Conservation (phyloP, 176 grass and related monocot genomes). For the Aegilops speltoides region DNA sequence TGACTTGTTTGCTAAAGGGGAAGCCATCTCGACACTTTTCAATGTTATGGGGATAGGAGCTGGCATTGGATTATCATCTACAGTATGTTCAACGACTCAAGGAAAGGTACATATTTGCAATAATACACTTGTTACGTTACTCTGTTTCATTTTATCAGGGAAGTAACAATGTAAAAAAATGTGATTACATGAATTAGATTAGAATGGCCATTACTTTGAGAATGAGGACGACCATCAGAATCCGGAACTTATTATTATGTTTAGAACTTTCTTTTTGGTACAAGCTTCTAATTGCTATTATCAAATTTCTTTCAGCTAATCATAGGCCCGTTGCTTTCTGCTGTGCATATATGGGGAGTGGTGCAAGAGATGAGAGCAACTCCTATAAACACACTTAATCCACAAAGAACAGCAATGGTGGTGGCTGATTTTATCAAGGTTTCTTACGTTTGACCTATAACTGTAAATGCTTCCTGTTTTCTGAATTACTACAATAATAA, state of each 20-base stretch:
- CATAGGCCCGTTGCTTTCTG: conserved; percentile 77
- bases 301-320: conserved; percentile 65
- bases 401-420: conserved; percentile 85
- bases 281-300: conserved; percentile 1
- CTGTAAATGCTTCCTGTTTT: neutral
- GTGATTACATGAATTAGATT: neutral
- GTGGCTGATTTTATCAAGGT: conserved; percentile 90
- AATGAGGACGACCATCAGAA: neutral
- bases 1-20: conserved; percentile 96
- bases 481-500: neutral
- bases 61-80: conserved; percentile 89
- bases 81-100: conserved; percentile 85
- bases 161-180: neutral
- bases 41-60: conserved; percentile 85
- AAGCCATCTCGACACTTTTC: conserved; percentile 94
- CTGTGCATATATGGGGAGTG: conserved; percentile 82
- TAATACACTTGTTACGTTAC: neutral
- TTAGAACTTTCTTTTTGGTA: neutral
- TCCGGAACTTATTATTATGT: neutral
- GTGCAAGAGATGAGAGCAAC: conserved; percentile 89
- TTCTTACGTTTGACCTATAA: conserved; percentile 9
- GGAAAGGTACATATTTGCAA: conserved; percentile 63
- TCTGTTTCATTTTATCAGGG: neutral
- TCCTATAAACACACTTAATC: conserved; percentile 90
- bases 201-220: neutral